phyloP scores from a whole-genome alignment of 345 rosid species.

The Rhodomyrtus tomentosa region DNA sequence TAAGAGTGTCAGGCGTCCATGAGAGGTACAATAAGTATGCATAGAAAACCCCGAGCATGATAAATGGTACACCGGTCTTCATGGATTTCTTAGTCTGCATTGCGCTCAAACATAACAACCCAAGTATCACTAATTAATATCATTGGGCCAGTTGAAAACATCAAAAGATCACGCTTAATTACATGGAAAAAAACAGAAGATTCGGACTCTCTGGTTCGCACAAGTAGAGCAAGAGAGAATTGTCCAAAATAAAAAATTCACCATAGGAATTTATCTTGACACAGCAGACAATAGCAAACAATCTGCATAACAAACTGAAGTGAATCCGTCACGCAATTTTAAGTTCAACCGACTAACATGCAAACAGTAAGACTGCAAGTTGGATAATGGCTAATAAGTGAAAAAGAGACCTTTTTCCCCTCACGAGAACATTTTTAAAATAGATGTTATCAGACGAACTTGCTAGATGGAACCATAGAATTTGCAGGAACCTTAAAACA shows the following conservation, averaged over 20 bases:
- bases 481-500: not conserved
- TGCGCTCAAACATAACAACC: not conserved
- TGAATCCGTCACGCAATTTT: not conserved
- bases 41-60: constrained; percentile 59
- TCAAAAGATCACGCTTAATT: not conserved
- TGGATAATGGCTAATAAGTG: not conserved
- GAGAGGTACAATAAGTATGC: constrained; percentile 70
- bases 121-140: not conserved
- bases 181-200: not conserved
- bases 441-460: not conserved
- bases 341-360: not conserved
- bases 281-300: not conserved
- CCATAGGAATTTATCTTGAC: not conserved
- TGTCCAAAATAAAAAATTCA: not conserved
- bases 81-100: constrained; percentile 69
- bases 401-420: not conserved
- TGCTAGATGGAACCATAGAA: not conserved
- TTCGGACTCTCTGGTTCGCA: not conserved
- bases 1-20: constrained; percentile 71
- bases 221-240: not conserved
- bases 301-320: not conserved
- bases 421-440: not conserved
- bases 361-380: not conserved
- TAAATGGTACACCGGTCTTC: constrained; percentile 59
- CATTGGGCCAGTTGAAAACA: not conserved